Conservation (phyloP, 1,139 yeast species). For the Candida labiduridarum region DNA sequence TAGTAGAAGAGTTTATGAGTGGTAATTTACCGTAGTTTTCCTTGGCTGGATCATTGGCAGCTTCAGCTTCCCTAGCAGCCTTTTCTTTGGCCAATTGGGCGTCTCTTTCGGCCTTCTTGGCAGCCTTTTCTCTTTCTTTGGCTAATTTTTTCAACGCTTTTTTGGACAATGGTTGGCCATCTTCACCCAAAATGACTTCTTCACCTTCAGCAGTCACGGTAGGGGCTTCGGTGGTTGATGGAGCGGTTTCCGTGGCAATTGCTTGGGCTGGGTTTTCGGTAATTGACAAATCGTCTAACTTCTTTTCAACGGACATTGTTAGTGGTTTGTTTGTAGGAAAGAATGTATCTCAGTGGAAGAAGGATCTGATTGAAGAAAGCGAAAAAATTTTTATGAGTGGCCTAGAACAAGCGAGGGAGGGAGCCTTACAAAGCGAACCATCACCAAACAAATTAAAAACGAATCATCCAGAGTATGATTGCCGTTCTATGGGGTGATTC, state of each 20-base stretch:
- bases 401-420: not conserved
- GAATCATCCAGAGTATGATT: not conserved
- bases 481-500: not conserved
- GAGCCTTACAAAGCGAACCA: no score
- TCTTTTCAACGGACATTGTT: conserved; percentile 16
- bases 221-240: conserved; percentile 6
- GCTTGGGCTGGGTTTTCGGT: conserved; percentile 15
- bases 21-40: conserved; percentile 90
- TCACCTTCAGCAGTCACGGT: conserved; percentile 14
- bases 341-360: not conserved
- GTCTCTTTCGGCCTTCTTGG: conserved; percentile 90
- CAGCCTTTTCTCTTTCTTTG: conserved; percentile 90
- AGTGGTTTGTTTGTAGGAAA: conserved; percentile 2
- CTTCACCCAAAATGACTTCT: conserved; percentile 61
- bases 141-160: conserved; percentile 94
- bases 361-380: not conserved
- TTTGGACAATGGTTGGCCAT: conserved; percentile 93
- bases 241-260: conserved; percentile 18
- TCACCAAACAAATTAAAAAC: not conserved
- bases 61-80: conserved; percentile 74
- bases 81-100: conserved; percentile 85
- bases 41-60: conserved; percentile 80
- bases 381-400: not conserved
- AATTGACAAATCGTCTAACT: conserved; percentile 17
- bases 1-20: conserved; percentile 73